Evolutionary conservation across 768 basidiomycete species (phyloP).

Genomic region (Boletus eberwhitei): DNA sequence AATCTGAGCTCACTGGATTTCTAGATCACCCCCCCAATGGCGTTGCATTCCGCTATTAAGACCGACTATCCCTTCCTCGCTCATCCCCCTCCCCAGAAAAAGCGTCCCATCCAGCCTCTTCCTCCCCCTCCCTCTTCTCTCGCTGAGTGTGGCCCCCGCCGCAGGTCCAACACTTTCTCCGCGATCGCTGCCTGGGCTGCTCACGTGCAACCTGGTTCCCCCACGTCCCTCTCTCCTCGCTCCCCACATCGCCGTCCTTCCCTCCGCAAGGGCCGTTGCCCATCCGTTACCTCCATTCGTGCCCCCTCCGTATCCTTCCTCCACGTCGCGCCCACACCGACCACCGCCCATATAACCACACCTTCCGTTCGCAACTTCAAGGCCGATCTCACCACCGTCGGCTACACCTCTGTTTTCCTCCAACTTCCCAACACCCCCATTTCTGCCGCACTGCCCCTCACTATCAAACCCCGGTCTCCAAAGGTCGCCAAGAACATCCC

Average conservation of each 20-base stretch:
- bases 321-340: conserved; percentile 41
- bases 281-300: conserved; percentile 39
- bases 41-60: conserved; percentile 12
- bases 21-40: conserved; percentile 13
- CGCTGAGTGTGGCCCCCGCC: conserved; percentile 11
- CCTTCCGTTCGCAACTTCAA: conserved; percentile 46
- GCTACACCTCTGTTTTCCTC: conserved; percentile 66
- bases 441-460: conserved; percentile 19
- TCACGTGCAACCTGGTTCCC: conserved; percentile 67
- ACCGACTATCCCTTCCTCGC: conserved; percentile 42
- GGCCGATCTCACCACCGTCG: conserved; percentile 55
- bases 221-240: conserved; percentile 40
- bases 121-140: conserved; percentile 15
- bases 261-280: conserved; percentile 25
- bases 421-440: conserved; percentile 51
- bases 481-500: conserved; percentile 17
- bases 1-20: conserved; percentile 2
- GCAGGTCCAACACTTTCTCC: conserved; percentile 44
- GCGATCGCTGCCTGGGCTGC: conserved; percentile 61
- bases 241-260: conserved; percentile 39
- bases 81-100: conserved; percentile 38
- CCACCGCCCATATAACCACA: conserved; percentile 31
- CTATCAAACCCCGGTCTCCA: conserved; percentile 4
- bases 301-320: conserved; percentile 47
- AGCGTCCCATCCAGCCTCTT: conserved; percentile 31